These are phyloP conservation scores for Bremia lactucae DNA, from an alignment of 352 stramenopile species.

Conservation along the genomic window DNA sequence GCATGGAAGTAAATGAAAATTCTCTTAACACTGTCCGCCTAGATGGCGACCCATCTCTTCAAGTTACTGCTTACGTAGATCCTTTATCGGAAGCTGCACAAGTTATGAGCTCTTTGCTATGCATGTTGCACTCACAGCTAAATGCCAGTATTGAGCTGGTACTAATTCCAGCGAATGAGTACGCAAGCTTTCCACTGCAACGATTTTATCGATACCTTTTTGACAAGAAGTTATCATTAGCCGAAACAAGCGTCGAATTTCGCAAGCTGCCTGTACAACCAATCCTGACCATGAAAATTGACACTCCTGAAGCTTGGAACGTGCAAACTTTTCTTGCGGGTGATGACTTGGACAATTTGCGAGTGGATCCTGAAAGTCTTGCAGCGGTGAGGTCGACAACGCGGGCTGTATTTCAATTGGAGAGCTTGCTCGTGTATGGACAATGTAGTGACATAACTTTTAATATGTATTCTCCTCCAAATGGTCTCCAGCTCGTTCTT, in stretches of 20 bases:
- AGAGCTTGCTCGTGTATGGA: slow-evolving; percentile 85
- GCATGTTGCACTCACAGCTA: slow-evolving; percentile 62
- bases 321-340: slow-evolving; percentile 65
- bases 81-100: slow-evolving; percentile 85
- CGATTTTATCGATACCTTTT: slow-evolving; percentile 90
- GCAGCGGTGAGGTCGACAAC: slow-evolving; percentile 47
- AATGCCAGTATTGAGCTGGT: slow-evolving; percentile 65
- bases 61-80: slow-evolving; percentile 80
- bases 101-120: slow-evolving; percentile 78
- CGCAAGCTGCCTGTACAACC: slow-evolving; percentile 68
- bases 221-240: slow-evolving; percentile 34
- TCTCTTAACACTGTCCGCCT: slow-evolving; percentile 30
- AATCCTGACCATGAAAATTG: slow-evolving; percentile 89
- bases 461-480: slow-evolving; percentile 70
- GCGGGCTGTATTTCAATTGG: slow-evolving; percentile 76
- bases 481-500: slow-evolving; percentile 88
- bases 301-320: slow-evolving; percentile 89
- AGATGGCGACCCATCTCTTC: slow-evolving; percentile 36
- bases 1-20: slow-evolving; percentile 25
- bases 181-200: slow-evolving; percentile 84
- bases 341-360: slow-evolving; percentile 90
- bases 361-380: slow-evolving; percentile 47
- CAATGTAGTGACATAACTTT: slow-evolving; percentile 83
- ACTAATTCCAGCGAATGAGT: slow-evolving; percentile 49
- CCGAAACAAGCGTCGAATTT: slow-evolving; percentile 57